phyloP scores from a whole-genome alignment of 352 stramenopile genomes.

The Phytophthora cactorum region DNA sequence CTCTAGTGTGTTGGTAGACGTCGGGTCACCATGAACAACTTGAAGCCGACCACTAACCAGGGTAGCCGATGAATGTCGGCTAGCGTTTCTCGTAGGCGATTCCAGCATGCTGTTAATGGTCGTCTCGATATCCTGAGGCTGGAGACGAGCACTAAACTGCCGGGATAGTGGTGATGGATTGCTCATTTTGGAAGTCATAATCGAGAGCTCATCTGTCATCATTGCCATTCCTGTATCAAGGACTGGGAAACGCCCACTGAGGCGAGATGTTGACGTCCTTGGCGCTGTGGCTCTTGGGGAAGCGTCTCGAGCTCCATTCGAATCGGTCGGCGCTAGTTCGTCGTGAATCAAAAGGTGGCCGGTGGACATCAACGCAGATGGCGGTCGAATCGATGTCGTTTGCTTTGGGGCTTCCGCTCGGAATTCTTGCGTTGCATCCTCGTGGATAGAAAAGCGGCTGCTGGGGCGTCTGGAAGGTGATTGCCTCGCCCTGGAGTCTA shows the following conservation, averaged over 20 bases:
- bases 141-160: conserved; percentile 16
- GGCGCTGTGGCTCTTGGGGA: conserved; percentile 3
- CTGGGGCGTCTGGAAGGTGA: conserved; percentile 12
- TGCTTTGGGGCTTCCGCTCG: conserved; percentile 8
- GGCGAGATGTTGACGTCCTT: conserved; percentile 6
- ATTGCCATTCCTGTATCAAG: conserved; percentile 4
- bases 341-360: conserved; percentile 33
- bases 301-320: conserved; percentile 12
- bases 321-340: conserved; percentile 7
- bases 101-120: conserved; percentile 1
- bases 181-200: conserved; percentile 5
- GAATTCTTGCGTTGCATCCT: conserved; percentile 17
- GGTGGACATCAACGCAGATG: conserved; percentile 23
- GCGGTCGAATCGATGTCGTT: not conserved
- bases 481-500: conserved; percentile 20
- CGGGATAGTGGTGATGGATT: conserved; percentile 4
- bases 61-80: conserved; percentile 14
- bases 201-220: conserved; percentile 13
- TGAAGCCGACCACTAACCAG: conserved; percentile 14
- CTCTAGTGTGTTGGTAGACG: conserved; percentile 24
- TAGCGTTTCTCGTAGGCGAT: not conserved
- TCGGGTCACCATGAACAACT: conserved; percentile 17
- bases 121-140: conserved; percentile 16
- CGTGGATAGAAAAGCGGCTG: conserved; percentile 11
- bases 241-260: conserved; percentile 20